A percentile compares a stretch with the other conserved stretches of the same genome.
These are phyloP conservation scores for Ballota nigra DNA, from an alignment of 257 asterid species.

Conservation along the genomic window DNA sequence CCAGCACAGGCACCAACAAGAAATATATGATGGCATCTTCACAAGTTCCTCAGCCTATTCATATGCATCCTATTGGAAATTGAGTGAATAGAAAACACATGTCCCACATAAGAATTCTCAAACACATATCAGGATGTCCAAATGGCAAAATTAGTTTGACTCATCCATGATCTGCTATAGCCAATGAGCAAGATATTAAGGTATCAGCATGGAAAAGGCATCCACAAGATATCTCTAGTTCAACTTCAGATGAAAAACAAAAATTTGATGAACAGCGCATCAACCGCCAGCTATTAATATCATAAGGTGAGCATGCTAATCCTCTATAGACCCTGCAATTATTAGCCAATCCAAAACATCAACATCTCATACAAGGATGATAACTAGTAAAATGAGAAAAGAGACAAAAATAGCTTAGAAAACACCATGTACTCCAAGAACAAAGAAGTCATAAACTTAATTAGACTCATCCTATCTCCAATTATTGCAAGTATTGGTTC, in stretches of 20 bases:
- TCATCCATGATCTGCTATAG: slow-evolving; percentile 53
- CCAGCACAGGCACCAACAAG: slow-evolving; percentile 19
- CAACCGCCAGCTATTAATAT: slow-evolving; percentile 99
- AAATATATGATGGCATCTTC: slow-evolving; percentile 29
- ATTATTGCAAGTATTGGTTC: slow-evolving; percentile 16
- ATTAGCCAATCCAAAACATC: slow-evolving; percentile 94
- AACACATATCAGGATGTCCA: slow-evolving; percentile 31
- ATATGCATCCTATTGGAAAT: slow-evolving; percentile 38
- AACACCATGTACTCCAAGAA: slow-evolving; percentile 21
- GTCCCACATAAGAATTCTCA: slow-evolving; percentile 29
- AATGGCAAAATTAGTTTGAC: slow-evolving; percentile 26
- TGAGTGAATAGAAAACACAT: slow-evolving; percentile 27
- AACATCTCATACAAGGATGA: slow-evolving; percentile 64
- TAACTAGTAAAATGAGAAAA: slow-evolving; percentile 38
- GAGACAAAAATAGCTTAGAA: slow-evolving; percentile 29
- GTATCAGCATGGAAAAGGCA: slow-evolving; percentile 75
- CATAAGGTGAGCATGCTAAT: slow-evolving; percentile 95
- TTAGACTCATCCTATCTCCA: slow-evolving; percentile 18
- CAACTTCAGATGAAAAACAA: slow-evolving; percentile 89
- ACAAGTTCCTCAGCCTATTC: slow-evolving; percentile 31
- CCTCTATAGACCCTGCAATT: slow-evolving; percentile 99
- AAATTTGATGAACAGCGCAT: slow-evolving; percentile 97
- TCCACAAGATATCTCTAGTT: slow-evolving; percentile 43
- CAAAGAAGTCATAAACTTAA: slow-evolving; percentile 12
- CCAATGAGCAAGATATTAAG: slow-evolving; percentile 54